These are phyloP conservation scores for Theobroma cacao DNA, from an alignment of 345 rosid species.

Conservation along the genomic window DNA sequence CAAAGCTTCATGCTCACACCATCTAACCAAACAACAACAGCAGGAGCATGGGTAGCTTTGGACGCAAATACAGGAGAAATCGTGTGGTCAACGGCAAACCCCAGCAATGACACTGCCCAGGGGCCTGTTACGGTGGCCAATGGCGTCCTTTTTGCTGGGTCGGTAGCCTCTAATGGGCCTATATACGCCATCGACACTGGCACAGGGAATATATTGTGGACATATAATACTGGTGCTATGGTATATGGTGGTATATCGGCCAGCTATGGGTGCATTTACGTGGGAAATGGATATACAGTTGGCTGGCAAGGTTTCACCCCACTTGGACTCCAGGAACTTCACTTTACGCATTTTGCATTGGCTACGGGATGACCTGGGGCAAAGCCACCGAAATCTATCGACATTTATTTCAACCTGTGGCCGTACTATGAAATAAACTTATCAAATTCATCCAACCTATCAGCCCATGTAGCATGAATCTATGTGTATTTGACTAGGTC, in stretches of 20 bases:
- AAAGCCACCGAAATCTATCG: neutral
- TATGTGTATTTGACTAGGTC: too few relatives aligned
- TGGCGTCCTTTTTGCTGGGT: slow-evolving; percentile 39
- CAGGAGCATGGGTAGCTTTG: slow-evolving; percentile 46
- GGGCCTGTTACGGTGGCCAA: slow-evolving; percentile 38
- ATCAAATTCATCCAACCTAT: neutral
- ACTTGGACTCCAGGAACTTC: slow-evolving; percentile 45
- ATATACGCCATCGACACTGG: slow-evolving; percentile 38
- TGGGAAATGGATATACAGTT: slow-evolving; percentile 37
- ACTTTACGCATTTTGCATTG: slow-evolving; percentile 34
- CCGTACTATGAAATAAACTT: slow-evolving; percentile 1
- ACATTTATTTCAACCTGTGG: neutral
- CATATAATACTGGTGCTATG: slow-evolving; percentile 40
- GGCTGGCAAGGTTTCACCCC: slow-evolving; percentile 33
- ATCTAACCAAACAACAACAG: slow-evolving; percentile 34
- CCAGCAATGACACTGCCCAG: slow-evolving; percentile 37
- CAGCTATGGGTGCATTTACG: slow-evolving; percentile 40
- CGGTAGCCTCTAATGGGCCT: slow-evolving; percentile 42
- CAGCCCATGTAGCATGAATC: too few relatives aligned
- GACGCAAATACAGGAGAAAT: slow-evolving; percentile 38
- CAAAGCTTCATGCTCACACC: slow-evolving; percentile 37
- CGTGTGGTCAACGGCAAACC: slow-evolving; percentile 39
- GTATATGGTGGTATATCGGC: slow-evolving; percentile 39
- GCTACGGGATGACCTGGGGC: neutral
- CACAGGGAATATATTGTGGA: slow-evolving; percentile 37